Percentiles rank a stretch among this genome's conserved stretches.
Evolutionary conservation across 1,284 basidiomycete species (phyloP).

Genomic region (Rhodotorula sp.): DNA sequence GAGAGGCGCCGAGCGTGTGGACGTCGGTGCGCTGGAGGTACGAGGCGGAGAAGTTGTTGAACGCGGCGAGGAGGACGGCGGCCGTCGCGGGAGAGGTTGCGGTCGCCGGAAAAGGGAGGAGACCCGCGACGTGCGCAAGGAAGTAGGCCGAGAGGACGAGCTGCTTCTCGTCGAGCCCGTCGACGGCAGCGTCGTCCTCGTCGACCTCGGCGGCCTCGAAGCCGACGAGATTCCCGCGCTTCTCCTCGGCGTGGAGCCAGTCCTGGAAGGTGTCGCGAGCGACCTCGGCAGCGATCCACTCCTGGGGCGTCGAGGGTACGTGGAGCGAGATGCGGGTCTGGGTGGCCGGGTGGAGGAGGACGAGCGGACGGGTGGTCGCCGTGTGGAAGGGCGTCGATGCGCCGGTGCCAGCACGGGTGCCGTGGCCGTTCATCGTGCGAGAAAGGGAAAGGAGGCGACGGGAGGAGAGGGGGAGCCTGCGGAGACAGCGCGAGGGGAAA

Average conservation of each 20-base stretch:
- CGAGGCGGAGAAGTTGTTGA: slow-evolving; percentile 62
- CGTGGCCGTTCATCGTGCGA: slow-evolving; percentile 19
- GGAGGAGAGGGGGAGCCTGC: neutral
- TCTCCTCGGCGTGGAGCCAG: slow-evolving; percentile 40
- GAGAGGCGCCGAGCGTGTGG: slow-evolving; percentile 74
- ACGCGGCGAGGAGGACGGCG: slow-evolving; percentile 42
- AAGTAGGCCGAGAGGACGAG: slow-evolving; percentile 50
- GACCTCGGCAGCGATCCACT: slow-evolving; percentile 43
- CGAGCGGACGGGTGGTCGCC: slow-evolving; percentile 38
- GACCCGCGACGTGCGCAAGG: slow-evolving; percentile 49
- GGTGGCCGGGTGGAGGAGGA: slow-evolving; percentile 35
- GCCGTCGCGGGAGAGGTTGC: slow-evolving; percentile 42
- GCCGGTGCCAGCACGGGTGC: slow-evolving; percentile 22
- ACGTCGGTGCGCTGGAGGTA: slow-evolving; percentile 61
- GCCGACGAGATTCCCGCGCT: slow-evolving; percentile 39
- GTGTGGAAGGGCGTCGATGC: slow-evolving; percentile 35
- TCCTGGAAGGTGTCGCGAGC: slow-evolving; percentile 46
- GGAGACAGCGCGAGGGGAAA: neutral
- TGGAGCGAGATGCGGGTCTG: slow-evolving; percentile 38
- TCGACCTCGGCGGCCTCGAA: slow-evolving; percentile 46
- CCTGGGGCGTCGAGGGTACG: slow-evolving; percentile 34
- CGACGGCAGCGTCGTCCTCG: slow-evolving; percentile 43
- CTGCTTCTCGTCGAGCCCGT: slow-evolving; percentile 39
- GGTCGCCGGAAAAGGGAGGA: slow-evolving; percentile 41
- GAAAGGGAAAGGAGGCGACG: neutral